Conservation (phyloP, 2,329 filamentous ascomycete genomes). For the Trichoderma sp. region DNA sequence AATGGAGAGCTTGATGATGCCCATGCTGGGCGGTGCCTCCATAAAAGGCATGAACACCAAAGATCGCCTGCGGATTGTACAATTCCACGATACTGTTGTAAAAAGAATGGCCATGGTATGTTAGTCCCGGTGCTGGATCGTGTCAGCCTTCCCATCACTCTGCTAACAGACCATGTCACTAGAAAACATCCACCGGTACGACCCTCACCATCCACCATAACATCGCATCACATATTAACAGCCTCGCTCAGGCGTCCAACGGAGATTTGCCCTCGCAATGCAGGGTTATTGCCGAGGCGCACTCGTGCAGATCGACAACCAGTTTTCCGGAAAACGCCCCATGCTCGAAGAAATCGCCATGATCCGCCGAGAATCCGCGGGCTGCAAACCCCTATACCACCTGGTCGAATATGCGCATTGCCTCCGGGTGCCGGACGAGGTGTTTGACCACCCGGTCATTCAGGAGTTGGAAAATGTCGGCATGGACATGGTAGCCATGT, state of each 20-base stretch:
- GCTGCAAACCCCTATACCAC: constrained; percentile 25
- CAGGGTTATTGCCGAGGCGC: constrained; percentile 23
- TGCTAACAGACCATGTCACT: neutral
- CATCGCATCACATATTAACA: neutral
- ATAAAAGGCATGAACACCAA: neutral
- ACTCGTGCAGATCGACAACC: constrained; percentile 23
- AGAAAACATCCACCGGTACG: neutral
- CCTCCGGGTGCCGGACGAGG: constrained; percentile 24
- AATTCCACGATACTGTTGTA: constrained; percentile 24
- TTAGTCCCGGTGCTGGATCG: neutral
- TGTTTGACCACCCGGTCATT: constrained; percentile 24
- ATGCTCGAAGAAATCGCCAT: constrained; percentile 24
- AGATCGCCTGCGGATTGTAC: constrained; percentile 20
- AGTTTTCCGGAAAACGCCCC: constrained; percentile 15
- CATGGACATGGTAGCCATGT: constrained; percentile 28
- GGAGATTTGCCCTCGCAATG: constrained; percentile 25
- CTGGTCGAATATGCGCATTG: constrained; percentile 27
- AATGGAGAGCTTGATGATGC: constrained; percentile 25
- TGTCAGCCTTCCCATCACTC: neutral
- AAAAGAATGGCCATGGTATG: constrained; percentile 21
- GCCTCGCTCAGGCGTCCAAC: constrained; percentile 19
- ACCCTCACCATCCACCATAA: too few species aligned
- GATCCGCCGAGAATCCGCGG: constrained; percentile 24
- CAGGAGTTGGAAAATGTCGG: constrained; percentile 26
- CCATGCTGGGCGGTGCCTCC: constrained; percentile 7